Base-by-base conservation (phyloP, 768 basidiomycete species). In the Phanerochaete sordida region DNA sequence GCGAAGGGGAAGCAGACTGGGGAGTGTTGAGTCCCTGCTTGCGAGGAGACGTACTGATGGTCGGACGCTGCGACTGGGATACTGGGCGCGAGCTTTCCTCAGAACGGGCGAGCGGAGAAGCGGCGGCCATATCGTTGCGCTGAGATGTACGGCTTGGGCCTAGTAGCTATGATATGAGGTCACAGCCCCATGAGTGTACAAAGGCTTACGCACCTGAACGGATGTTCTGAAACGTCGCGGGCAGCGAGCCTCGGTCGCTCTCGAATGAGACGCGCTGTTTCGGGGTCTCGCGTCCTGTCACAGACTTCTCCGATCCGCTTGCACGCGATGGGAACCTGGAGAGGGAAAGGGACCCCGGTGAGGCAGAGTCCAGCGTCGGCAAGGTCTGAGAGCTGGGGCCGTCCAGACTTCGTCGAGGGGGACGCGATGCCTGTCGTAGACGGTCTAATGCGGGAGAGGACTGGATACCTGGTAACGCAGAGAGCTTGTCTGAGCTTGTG, bases 191-290 rank as follows among this genome's bases (percentile, higher is more conserved):
- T 43, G 8, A 43, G 19, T 43, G 39, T 35, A 6, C 33, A 35
- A 35, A 13, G 37, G 2, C 26, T 9, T n/a, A 55, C 68, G 59
- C 61, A 80, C 83, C 71, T 74, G 80, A 75, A 58, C 72, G 67
- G 60, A 77, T 62, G 58, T 73, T 73, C 57, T 71, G 77, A 45
- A 64, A 62, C 24, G 74, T 73, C 0, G 75, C 69, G 24, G 76
- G 77, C 37, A 74, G 67, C 23, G 78, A 80, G 15, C 66, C 67
- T 26, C 77, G 72, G 52, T 84, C 84, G 60, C 79, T 82, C 30
- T 87, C 85, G 21, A 83, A 82, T 0, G 82, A 83, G 35, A 83
- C 77, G 43, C 81, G 79, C 61, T 82, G 82, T 37, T 70, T 75
- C 2, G 84, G 77, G 2, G 79, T 80, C 7, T 77, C 79, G 54